Base-by-base conservation (phyloP, 1,284 basidiomycete genomes). In the Paramarasmius palmivorus region DNA sequence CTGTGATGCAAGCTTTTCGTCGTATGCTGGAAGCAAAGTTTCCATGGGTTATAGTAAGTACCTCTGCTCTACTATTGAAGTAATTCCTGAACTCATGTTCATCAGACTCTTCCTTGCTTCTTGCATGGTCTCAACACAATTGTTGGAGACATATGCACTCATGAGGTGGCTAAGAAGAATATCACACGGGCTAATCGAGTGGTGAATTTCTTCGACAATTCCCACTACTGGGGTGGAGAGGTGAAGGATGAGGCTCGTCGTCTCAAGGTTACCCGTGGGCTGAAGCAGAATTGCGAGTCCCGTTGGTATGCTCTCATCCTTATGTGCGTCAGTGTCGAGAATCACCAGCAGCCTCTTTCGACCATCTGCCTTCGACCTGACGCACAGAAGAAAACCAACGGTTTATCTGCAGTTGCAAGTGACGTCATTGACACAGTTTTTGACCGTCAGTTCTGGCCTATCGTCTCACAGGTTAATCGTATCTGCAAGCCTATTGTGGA, bases 141-240 rank as follows among this genome's bases (percentile, higher is more conserved):
- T 5, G 61, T 71, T 54, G 63, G 69, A 0, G 59, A 68, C 41
- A 65, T 72, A 41, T 22, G 47, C 3, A 22, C 56, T 15, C 61
- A 58, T 55, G 62, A 64, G 1, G 4, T 17, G 2, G 61, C 63
- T 39, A 69, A 69, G 51, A 49, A 25, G 17, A 52, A 56, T 7
- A 54, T 69, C 4, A 42, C 54, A 3, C 54, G 58, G 50, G 60
- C 53, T 17, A 59, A 51, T 5, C 34, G 50, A 5, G 62, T 70
- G 38, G 64, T 72, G 10, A 46, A 61, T 14, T 68, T 68, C 60
- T 70, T 72, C 59, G 65, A 62, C 48, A 44, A 51, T 10, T 71
- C 65, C 1, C 68, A 72, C 40, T 72, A 65, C 54, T 71, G 68
- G 67, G 61, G 65, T 36, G 69, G 67, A 12, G 57, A 63, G 46